Conservation (phyloP, 2,329 filamentous ascomycete genomes). For the Sporothrix luriei region DNA sequence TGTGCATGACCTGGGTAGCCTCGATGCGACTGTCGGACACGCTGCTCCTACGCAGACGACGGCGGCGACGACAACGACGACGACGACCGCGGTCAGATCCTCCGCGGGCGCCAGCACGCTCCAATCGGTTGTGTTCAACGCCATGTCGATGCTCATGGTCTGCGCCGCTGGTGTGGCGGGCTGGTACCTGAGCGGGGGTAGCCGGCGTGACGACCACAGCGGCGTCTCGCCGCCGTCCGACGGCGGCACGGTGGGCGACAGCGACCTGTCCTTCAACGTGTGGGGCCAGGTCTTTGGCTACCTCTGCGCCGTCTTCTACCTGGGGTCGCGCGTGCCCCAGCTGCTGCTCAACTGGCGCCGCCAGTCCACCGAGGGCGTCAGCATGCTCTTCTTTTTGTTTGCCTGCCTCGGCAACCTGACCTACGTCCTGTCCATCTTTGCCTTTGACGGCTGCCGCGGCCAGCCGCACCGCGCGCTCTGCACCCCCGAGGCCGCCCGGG, state of each 20-base stretch:
- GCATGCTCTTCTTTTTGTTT: slow-evolving; percentile 93
- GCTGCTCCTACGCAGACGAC: slow-evolving; percentile 4
- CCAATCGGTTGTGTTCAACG: slow-evolving; percentile 71
- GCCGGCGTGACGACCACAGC: slow-evolving; percentile 51
- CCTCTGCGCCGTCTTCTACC: slow-evolving; percentile 84
- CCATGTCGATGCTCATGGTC: slow-evolving; percentile 75
- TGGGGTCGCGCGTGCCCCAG: slow-evolving; percentile 86
- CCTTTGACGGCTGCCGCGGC: slow-evolving; percentile 63
- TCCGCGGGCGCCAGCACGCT: slow-evolving; percentile 49
- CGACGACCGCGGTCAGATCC: slow-evolving; percentile 34
- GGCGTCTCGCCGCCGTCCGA: slow-evolving; percentile 36
- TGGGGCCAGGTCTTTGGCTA: slow-evolving; percentile 92
- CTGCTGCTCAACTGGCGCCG: slow-evolving; percentile 88
- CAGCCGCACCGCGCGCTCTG: slow-evolving; percentile 52
- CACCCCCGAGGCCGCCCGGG: slow-evolving; percentile 62
- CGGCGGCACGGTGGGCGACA: slow-evolving; percentile 32
- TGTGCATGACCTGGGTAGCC: slow-evolving; percentile 28
- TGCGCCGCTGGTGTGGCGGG: slow-evolving; percentile 80
- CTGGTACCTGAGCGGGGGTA: slow-evolving; percentile 72
- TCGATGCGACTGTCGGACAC: not conserved
- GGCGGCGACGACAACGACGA: not conserved
- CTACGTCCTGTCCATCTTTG: slow-evolving; percentile 88
- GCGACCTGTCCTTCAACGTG: slow-evolving; percentile 66
- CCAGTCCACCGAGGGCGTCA: slow-evolving; percentile 91
- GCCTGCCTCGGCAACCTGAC: slow-evolving; percentile 94